Percentiles rank a stretch among this genome's conserved stretches.
Evolutionary conservation across 2,329 filamentous ascomycete species (phyloP).

Genomic region (Fusarium goolgardi): DNA sequence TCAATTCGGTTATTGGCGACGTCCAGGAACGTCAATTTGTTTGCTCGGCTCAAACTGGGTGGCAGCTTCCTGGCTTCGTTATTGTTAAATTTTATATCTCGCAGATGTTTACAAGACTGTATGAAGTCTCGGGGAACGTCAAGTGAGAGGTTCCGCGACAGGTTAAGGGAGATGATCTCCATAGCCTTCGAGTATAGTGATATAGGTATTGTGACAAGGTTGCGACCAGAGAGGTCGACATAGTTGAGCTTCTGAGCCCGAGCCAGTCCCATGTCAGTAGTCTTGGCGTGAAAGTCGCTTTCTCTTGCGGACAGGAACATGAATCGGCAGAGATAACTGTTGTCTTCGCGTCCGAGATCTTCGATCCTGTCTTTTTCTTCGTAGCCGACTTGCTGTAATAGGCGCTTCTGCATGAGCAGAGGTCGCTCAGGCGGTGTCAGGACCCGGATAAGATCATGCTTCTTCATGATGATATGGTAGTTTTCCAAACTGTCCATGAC

Average conservation of each 20-base stretch:
- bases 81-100: slow-evolving; percentile 95
- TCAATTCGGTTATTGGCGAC: slow-evolving; percentile 95
- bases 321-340: slow-evolving; percentile 96
- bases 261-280: slow-evolving; percentile 81
- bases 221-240: slow-evolving; percentile 89
- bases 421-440: slow-evolving; percentile 83
- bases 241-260: slow-evolving; percentile 93
- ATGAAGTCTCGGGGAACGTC: slow-evolving; percentile 97
- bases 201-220: slow-evolving; percentile 94
- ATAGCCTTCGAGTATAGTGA: slow-evolving; percentile 89
- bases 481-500: slow-evolving; percentile 90
- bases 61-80: slow-evolving; percentile 92
- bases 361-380: slow-evolving; percentile 87
- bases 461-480: slow-evolving; percentile 94
- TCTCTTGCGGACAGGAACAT: slow-evolving; percentile 92
- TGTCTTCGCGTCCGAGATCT: slow-evolving; percentile 95
- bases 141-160: slow-evolving; percentile 91
- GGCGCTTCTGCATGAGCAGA: slow-evolving; percentile 87
- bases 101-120: slow-evolving; percentile 87
- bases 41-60: slow-evolving; percentile 83
- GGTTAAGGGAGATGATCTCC: slow-evolving; percentile 94
- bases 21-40: slow-evolving; percentile 86
- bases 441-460: slow-evolving; percentile 88
- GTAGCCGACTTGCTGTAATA: slow-evolving; percentile 93
- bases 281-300: slow-evolving; percentile 76